Conservation (phyloP, 805 yeast species). For the Metschnikowia picachoensis region DNA sequence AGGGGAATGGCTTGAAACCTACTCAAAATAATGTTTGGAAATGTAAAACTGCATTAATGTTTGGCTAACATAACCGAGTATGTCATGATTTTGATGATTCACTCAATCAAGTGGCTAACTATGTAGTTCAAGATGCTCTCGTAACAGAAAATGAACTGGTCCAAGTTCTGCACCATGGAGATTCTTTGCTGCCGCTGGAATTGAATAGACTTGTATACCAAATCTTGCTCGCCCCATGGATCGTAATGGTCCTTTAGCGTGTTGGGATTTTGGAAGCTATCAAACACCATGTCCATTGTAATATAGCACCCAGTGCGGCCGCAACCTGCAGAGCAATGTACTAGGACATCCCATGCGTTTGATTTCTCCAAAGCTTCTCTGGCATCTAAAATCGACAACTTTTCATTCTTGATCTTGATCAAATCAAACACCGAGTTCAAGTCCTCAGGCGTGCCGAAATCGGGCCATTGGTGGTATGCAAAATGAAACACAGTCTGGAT, state of each 20-base stretch:
- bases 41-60: neutral
- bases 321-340: constrained; percentile 60
- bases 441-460: constrained; percentile 40
- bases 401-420: constrained; percentile 31
- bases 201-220: constrained; percentile 60
- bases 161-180: constrained; percentile 80
- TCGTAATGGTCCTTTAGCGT: constrained; percentile 15
- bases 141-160: constrained; percentile 72
- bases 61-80: neutral
- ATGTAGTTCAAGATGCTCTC: constrained; percentile 37
- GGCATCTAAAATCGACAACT: constrained; percentile 14
- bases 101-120: constrained; percentile 10
- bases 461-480: constrained; percentile 45
- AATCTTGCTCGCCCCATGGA: constrained; percentile 42
- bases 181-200: constrained; percentile 69
- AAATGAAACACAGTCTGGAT: constrained; percentile 31
- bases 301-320: constrained; percentile 56
- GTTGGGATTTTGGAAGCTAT: constrained; percentile 22
- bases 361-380: constrained; percentile 2
- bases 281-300: constrained; percentile 40
- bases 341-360: constrained; percentile 26
- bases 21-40: neutral
- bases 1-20: neutral
- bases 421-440: constrained; percentile 30
- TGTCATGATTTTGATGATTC: neutral